phyloP scores from a whole-genome alignment of 805 yeast species.

The Barnettozyma salicaria region DNA sequence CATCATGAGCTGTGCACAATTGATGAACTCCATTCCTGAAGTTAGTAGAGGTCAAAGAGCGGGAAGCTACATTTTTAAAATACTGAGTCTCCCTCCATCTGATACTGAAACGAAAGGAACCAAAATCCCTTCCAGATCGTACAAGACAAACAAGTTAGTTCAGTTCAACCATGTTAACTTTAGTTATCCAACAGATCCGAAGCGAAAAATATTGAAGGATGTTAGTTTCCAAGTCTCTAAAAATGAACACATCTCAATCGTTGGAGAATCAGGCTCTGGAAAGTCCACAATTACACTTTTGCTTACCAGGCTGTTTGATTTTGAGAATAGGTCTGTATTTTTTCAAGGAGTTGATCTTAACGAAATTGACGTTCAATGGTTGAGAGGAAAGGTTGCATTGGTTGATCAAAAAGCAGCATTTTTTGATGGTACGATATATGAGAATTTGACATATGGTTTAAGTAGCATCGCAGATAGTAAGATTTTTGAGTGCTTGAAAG shows the following conservation, averaged over 20 bases:
- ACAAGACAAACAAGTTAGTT: conserved; percentile 24
- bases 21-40: conserved; percentile 69
- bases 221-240: conserved; percentile 37
- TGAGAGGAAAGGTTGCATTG: conserved; percentile 52
- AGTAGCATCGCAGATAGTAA: conserved; percentile 29
- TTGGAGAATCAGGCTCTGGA: conserved; percentile 90
- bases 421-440: conserved; percentile 66
- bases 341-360: conserved; percentile 45
- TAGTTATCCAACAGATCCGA: conserved; percentile 36
- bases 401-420: conserved; percentile 74
- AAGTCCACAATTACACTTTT: conserved; percentile 71
- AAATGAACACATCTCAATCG: conserved; percentile 56
- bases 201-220: conserved; percentile 32
- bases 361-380: conserved; percentile 37
- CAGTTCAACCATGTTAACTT: conserved; percentile 43
- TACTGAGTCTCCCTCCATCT: conserved; percentile 33
- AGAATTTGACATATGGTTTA: conserved; percentile 64
- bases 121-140: conserved; percentile 24
- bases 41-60: conserved; percentile 76
- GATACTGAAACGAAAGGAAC: conserved; percentile 35
- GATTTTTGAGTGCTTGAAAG: conserved; percentile 35
- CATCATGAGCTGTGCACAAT: conserved; percentile 51
- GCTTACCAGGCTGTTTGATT: conserved; percentile 46
- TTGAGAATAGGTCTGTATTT: conserved; percentile 34
- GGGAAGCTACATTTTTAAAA: conserved; percentile 44